Evolutionary conservation across 1,139 yeast species (phyloP), one percentile per base, ranked within the genome.

Genomic region (Suhomyces coccinellae): DNA sequence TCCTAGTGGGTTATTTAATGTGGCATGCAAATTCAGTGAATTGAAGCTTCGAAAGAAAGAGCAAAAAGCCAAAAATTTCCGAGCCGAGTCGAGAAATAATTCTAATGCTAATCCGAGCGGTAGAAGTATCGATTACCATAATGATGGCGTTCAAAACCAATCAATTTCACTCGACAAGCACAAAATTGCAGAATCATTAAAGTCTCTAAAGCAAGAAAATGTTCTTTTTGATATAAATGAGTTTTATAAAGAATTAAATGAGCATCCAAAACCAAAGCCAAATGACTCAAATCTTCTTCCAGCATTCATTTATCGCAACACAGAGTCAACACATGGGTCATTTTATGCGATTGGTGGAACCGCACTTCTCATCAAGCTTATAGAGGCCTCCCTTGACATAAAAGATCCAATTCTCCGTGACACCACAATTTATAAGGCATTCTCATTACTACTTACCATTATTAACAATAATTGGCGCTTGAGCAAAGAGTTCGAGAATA

Each of bases 321-420:
- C 71, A 1, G 50, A 51, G n/a, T 61, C 75, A 0, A 49, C 71
- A 3, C 61, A 66, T 47, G 65, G 59, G 24, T 61, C 67, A 1
- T 54, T 74, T 4, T 69, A 70, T 45, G 54, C 64, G 12, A 54
- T 69, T 24, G 77, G 79, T 1, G 78, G 78, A 0, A 52, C 72
- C 0, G 58, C 68, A 1, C 48, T 73, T 5, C 39, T 73, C 12
- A 49, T 74, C 11, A 57, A 62, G 29, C 44, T 66, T 24, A 54
- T 72, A 3, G 78, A 73, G 48, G 48, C 52, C 2, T 54, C 66
- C 4, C 48, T 63, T 9, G 62, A 56, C 34, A 41, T 45, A 16
- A 29, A 49, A 31, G 41, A 48, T 28, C 41, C 33, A 36, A 39
- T 31, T 12, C 14, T 45, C 13, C 46, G 66, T 27, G 67, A 66